A percentile compares a stretch with the other conserved stretches of the same genome.
Evolutionary conservation across 2,329 filamentous ascomycete species (phyloP).

Genomic region (Fusarium begoniae): DNA sequence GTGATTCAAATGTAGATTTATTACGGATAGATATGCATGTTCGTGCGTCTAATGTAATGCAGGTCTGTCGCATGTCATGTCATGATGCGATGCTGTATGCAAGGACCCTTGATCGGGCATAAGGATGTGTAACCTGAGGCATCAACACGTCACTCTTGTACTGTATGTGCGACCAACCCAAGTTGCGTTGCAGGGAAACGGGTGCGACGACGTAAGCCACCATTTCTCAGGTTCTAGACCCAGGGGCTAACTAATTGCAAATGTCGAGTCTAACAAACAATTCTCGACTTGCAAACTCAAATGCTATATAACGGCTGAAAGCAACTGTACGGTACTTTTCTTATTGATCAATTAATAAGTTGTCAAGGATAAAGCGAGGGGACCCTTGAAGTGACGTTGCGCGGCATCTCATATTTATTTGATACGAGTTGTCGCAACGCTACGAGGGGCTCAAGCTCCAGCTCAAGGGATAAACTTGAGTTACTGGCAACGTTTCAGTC

Average conservation of each 20-base stretch:
- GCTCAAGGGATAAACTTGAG: neutral
- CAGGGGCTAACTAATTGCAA: conserved; percentile 12
- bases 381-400: conserved; percentile 19
- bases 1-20: neutral
- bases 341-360: neutral
- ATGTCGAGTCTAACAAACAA: neutral
- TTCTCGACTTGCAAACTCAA: neutral
- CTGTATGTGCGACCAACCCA: neutral
- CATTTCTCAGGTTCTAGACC: conserved; percentile 14
- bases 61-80: neutral
- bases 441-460: conserved; percentile 7
- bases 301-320: neutral
- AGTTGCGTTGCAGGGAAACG: conserved; percentile 4
- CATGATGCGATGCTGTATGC: neutral
- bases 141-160: neutral
- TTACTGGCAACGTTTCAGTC: conserved; percentile 11
- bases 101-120: conserved; percentile 16
- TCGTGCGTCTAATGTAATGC: neutral
- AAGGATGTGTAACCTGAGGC: conserved; percentile 20
- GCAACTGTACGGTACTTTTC: neutral
- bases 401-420: neutral
- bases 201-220: conserved; percentile 29
- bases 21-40: neutral
- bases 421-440: conserved; percentile 10
- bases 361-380: neutral